phyloP scores from a whole-genome alignment of 2,329 filamentous ascomycete genomes.

The Bipolaris cookei region DNA sequence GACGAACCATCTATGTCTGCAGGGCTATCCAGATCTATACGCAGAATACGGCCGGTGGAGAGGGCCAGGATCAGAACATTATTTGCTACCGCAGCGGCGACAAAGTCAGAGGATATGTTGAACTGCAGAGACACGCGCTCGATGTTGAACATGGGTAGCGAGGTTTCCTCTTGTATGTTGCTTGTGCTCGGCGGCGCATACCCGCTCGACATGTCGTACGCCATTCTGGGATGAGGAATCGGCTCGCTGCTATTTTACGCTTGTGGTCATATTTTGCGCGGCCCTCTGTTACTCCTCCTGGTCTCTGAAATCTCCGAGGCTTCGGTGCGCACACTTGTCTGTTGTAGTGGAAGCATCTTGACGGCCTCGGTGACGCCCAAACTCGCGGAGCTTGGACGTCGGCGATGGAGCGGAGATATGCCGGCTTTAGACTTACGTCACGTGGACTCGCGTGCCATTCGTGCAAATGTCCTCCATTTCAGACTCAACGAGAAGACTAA shows the following conservation, averaged over 20 bases:
- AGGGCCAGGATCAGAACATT: slow-evolving; percentile 94
- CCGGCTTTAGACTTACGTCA: slow-evolving; percentile 6
- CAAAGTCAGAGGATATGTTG: slow-evolving; percentile 92
- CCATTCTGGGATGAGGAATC: slow-evolving; percentile 59
- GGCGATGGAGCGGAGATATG: slow-evolving; percentile 14
- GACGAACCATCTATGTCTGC: slow-evolving; percentile 80
- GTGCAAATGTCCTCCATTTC: not conserved
- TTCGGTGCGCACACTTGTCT: slow-evolving; percentile 4
- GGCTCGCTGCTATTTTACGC: slow-evolving; percentile 18
- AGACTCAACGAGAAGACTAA: too few relatives aligned
- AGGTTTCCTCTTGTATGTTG: slow-evolving; percentile 64
- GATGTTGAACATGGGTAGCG: slow-evolving; percentile 91
- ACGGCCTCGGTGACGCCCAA: slow-evolving; percentile 7
- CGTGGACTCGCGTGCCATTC: slow-evolving; percentile 8
- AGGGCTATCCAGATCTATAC: slow-evolving; percentile 91
- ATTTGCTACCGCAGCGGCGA: slow-evolving; percentile 94
- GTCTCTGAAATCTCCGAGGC: not conserved
- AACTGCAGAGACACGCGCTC: slow-evolving; percentile 93
- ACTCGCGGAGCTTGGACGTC: slow-evolving; percentile 16
- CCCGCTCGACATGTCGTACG: slow-evolving; percentile 73
- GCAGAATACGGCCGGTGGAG: slow-evolving; percentile 87
- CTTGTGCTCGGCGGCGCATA: slow-evolving; percentile 72
- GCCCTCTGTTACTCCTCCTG: slow-evolving; percentile 18
- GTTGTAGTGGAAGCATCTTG: slow-evolving; percentile 10
- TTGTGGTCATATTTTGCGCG: slow-evolving; percentile 21